phyloP scores from a whole-genome alignment of 257 asterid species.

The Verbascum thapsus region DNA sequence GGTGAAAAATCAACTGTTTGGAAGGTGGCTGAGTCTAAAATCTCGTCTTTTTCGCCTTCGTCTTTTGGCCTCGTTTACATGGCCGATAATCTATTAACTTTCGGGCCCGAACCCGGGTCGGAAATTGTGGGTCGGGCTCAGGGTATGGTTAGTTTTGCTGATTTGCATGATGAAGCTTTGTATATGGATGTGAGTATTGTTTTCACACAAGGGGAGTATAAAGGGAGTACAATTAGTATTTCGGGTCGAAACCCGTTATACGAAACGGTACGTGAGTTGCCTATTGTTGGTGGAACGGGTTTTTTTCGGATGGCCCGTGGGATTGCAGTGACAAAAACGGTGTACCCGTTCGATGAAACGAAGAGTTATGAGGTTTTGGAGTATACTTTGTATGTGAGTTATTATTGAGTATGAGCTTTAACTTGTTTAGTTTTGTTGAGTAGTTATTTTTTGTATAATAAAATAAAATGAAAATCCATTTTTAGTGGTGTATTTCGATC shows the following conservation, averaged over 20 bases:
- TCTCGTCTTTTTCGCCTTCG: conserved; percentile 11
- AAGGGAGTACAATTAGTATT: conserved; percentile 35
- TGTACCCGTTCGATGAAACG: conserved; percentile 1
- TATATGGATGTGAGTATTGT: conserved; percentile 20
- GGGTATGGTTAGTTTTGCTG: conserved; percentile 24
- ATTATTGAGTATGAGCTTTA: neutral
- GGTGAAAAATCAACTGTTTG: conserved; percentile 21
- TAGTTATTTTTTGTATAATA: no score
- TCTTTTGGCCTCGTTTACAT: conserved; percentile 5
- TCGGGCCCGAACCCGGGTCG: conserved; percentile 27
- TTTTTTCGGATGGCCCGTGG: conserved; percentile 41
- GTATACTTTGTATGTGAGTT: conserved; percentile 25
- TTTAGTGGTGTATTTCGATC: no score
- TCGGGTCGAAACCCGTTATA: conserved; percentile 24
- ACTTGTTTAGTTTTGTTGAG: no score
- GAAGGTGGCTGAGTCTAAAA: conserved; percentile 23
- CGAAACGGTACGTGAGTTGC: conserved; percentile 30
- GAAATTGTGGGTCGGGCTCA: conserved; percentile 35
- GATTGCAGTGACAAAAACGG: conserved; percentile 24
- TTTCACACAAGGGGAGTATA: conserved; percentile 31
- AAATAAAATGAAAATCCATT: no score
- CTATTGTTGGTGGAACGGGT: conserved; percentile 43
- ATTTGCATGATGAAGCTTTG: neutral
- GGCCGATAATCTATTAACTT: conserved; percentile 28
- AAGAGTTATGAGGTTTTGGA: conserved; percentile 29